phyloP scores from a whole-genome alignment of 225 moss, liverwort and hornwort genomes.

The Polytrichum commune region DNA sequence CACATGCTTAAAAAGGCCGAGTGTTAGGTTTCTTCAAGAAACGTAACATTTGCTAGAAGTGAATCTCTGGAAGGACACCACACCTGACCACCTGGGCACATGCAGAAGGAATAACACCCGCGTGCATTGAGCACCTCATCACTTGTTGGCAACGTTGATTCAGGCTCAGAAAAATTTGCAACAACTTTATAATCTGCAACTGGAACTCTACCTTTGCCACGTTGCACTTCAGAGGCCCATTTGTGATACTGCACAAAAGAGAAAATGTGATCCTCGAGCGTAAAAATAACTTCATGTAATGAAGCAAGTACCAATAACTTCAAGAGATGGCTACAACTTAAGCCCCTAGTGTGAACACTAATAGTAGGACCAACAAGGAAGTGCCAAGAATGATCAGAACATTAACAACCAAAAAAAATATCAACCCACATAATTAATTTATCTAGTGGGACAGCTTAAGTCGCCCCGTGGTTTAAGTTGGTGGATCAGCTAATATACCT shows the following conservation, averaged over 20 bases:
- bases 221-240: slow-evolving; percentile 87
- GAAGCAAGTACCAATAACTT: too few species aligned
- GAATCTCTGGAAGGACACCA: background rate
- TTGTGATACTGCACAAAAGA: slow-evolving; percentile 69
- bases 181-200: slow-evolving; percentile 91
- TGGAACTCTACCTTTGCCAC: slow-evolving; percentile 86
- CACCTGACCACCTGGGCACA: slow-evolving; percentile 99
- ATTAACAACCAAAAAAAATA: too few species aligned
- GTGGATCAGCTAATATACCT: slow-evolving; percentile 39
- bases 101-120: slow-evolving; percentile 97
- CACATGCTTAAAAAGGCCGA: too few species aligned
- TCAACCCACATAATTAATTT: too few species aligned
- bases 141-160: slow-evolving; percentile 1
- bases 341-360: too few species aligned
- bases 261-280: background rate
- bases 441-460: too few species aligned
- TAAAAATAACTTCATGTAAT: background rate
- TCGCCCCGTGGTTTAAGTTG: too few species aligned
- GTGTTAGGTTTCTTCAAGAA: background rate
- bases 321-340: too few species aligned
- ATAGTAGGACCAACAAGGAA: too few species aligned
- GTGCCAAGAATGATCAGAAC: too few species aligned
- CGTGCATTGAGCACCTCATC: slow-evolving; percentile 33
- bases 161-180: slow-evolving; percentile 27
- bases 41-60: background rate